Evolutionary conservation across 202 grass and related monocot species (phyloP).

Genomic region (Schoenoplectus tabernaemontani): DNA sequence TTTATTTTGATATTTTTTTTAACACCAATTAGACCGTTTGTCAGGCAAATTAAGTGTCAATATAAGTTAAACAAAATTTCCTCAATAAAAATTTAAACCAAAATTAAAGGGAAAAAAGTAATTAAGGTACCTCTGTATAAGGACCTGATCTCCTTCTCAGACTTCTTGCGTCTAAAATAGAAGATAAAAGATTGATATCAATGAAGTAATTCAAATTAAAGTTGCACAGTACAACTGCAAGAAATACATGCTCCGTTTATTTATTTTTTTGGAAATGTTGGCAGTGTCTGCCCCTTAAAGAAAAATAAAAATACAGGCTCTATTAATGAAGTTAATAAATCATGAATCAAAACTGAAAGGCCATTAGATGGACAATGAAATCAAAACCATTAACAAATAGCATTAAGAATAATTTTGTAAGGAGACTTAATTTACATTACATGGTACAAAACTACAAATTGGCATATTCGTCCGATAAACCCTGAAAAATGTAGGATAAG

Average conservation of each 20-base stretch:
- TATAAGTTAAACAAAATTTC: too few species aligned
- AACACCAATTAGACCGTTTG: not conserved
- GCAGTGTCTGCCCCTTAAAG: too few species aligned
- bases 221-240: not conserved
- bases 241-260: not conserved
- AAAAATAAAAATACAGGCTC: not conserved
- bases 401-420: too few species aligned
- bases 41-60: not conserved
- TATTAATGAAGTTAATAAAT: too few species aligned
- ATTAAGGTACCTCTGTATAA: not conserved
- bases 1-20: not conserved
- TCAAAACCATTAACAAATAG: not conserved
- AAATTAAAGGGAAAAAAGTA: not conserved
- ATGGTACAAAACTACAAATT: too few species aligned
- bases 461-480: not conserved
- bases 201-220: not conserved
- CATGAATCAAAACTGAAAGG: not conserved
- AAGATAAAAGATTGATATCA: not conserved
- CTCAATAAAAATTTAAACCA: not conserved
- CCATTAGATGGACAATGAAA: not conserved
- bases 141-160: not conserved
- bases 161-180: slow-evolving; percentile 5
- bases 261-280: too few species aligned
- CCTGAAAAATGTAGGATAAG: not conserved
- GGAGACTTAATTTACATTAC: too few species aligned